Conservation (phyloP, 1,284 basidiomycete species). For the Violaceomyces palustris region DNA sequence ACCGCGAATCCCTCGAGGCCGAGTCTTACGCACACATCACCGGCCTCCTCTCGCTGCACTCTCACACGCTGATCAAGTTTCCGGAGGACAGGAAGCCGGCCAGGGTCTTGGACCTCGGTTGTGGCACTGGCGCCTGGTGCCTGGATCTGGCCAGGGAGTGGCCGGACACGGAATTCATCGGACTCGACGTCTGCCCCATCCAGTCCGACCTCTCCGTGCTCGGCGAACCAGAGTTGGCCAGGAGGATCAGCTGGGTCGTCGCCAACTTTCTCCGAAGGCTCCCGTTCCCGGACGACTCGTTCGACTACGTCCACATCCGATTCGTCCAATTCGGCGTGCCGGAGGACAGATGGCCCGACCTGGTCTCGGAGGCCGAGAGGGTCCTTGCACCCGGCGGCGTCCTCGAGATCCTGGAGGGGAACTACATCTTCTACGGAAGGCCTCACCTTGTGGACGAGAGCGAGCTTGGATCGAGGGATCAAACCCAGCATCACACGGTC, state of each 20-base stretch:
- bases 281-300: conserved; percentile 37
- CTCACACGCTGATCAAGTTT: conserved; percentile 11
- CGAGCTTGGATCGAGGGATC: too few relatives aligned
- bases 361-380: conserved; percentile 21
- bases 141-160: conserved; percentile 32
- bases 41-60: conserved; percentile 5
- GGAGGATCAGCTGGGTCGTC: conserved; percentile 38
- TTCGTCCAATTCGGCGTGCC: conserved; percentile 23
- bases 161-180: conserved; percentile 37
- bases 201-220: conserved; percentile 22
- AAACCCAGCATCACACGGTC: too few relatives aligned
- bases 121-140: conserved; percentile 33
- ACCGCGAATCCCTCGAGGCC: conserved; percentile 12
- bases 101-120: conserved; percentile 35
- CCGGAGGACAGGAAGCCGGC: conserved; percentile 15
- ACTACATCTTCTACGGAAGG: conserved; percentile 29
- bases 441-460: conserved; percentile 16
- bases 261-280: conserved; percentile 38
- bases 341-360: conserved; percentile 30
- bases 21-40: conserved; percentile 20
- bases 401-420: conserved; percentile 31
- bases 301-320: conserved; percentile 41
- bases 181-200: conserved; percentile 36
- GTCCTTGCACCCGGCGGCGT: conserved; percentile 32
- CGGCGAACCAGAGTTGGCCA: conserved; percentile 22